phyloP scores from a whole-genome alignment of 1,284 basidiomycete species.

The Leccinum subrobustum region DNA sequence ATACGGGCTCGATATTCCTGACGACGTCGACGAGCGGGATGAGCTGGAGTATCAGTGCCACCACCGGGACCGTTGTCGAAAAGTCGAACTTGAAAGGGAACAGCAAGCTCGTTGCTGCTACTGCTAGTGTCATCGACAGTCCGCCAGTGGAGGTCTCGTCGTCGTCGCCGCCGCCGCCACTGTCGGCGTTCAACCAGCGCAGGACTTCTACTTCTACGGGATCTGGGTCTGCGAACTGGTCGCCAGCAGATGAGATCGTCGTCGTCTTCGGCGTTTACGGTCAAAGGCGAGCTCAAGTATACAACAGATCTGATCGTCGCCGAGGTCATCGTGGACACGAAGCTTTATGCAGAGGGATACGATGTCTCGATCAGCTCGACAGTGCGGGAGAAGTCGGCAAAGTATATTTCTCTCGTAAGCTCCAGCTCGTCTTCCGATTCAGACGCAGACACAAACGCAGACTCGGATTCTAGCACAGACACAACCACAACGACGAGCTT shows the following conservation, averaged over 20 bases:
- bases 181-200: conserved; percentile 3
- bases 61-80: conserved; percentile 12
- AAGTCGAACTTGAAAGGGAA: conserved; percentile 20
- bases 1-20: conserved; percentile 49
- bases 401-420: conserved; percentile 20
- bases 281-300: conserved; percentile 56
- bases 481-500: conserved; percentile 7
- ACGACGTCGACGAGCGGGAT: conserved; percentile 16
- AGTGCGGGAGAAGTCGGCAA: conserved; percentile 38
- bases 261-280: conserved; percentile 52
- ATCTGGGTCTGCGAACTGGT: conserved; percentile 12
- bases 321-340: conserved; percentile 75
- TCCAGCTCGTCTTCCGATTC: not conserved
- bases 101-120: conserved; percentile 1
- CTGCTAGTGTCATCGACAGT: not conserved
- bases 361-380: conserved; percentile 51
- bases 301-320: conserved; percentile 63
- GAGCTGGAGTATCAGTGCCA: not conserved
- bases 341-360: conserved; percentile 72
- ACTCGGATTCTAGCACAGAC: not conserved
- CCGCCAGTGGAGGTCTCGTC: not conserved
- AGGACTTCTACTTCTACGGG: conserved; percentile 18
- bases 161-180: conserved; percentile 2
- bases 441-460: not conserved
- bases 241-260: conserved; percentile 23